Conservation (phyloP, 2,329 filamentous ascomycete species). For the Colletotrichum zoysiae region DNA sequence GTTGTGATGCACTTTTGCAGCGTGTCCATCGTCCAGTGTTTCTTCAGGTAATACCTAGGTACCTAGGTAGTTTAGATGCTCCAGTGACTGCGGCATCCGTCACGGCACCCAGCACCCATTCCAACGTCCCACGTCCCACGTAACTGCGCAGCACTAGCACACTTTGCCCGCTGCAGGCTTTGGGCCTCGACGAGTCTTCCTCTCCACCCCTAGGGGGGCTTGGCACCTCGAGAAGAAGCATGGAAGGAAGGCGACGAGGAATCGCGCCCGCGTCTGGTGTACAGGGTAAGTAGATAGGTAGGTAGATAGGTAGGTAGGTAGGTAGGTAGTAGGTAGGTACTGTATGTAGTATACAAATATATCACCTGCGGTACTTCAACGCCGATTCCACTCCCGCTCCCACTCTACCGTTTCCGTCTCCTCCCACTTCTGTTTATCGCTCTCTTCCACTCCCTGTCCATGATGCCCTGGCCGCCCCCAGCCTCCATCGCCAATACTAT, state of each 20-base stretch:
- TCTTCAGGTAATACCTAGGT: no score
- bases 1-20: background rate
- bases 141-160: constrained; percentile 38
- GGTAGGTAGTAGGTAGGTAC: no score
- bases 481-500: background rate
- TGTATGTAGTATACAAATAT: no score
- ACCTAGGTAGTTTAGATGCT: background rate
- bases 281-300: no score
- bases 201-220: constrained; percentile 28
- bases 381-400: constrained; percentile 33
- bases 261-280: background rate
- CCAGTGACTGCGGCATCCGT: constrained; percentile 7
- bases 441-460: background rate
- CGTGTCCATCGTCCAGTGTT: background rate
- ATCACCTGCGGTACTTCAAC: background rate
- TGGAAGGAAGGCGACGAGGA: background rate
- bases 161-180: constrained; percentile 26
- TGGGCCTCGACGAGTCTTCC: constrained; percentile 35
- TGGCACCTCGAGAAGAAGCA: background rate
- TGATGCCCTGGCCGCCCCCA: background rate
- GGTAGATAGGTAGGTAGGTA: no score
- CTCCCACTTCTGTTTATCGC: background rate
- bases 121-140: constrained; percentile 34
- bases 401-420: constrained; percentile 16
- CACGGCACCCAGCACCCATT: background rate